Conservation (phyloP, 352 stramenopile species). For the Globisporangium recalcitrans region DNA sequence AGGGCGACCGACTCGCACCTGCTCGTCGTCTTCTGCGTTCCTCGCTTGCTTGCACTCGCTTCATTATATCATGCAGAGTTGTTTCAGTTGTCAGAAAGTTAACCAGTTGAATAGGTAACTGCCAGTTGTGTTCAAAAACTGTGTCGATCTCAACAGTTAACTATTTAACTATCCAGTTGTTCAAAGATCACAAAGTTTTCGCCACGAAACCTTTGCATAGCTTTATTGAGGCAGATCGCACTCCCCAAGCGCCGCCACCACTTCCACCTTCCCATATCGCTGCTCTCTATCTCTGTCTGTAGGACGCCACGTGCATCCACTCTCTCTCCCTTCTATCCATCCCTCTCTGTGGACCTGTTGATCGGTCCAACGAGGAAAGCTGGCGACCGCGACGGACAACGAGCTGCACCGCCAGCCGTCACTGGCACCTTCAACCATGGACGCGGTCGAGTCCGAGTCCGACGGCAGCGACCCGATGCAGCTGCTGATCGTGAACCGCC, state of each 20-base stretch:
- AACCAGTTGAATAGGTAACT: too few relatives aligned
- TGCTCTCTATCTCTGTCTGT: background rate
- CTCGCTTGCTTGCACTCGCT: too few relatives aligned
- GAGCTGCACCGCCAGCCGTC: background rate
- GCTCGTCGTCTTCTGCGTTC: too few relatives aligned
- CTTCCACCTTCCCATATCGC: background rate
- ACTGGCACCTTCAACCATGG: constrained; percentile 28
- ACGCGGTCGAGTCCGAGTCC: constrained; percentile 45
- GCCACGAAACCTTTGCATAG: too few relatives aligned
- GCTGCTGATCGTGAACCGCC: constrained; percentile 53
- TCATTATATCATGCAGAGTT: too few relatives aligned
- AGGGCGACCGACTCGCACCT: too few relatives aligned
- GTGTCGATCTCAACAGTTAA: too few relatives aligned
- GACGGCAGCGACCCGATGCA: constrained; percentile 76
- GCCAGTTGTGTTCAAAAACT: too few relatives aligned
- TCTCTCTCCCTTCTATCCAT: background rate
- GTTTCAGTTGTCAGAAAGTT: too few relatives aligned
- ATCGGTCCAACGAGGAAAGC: background rate
- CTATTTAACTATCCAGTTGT: too few relatives aligned
- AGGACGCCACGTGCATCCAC: background rate
- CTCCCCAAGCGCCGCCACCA: background rate
- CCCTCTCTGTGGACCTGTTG: background rate
- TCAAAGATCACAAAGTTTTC: too few relatives aligned
- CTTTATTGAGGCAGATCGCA: background rate
- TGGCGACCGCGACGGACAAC: constrained; percentile 13